Evolutionary conservation across 495 filamentous ascomycete species (phyloP), one percentile per base, ranked within the genome.

Genomic region (Aspergillus affinis): DNA sequence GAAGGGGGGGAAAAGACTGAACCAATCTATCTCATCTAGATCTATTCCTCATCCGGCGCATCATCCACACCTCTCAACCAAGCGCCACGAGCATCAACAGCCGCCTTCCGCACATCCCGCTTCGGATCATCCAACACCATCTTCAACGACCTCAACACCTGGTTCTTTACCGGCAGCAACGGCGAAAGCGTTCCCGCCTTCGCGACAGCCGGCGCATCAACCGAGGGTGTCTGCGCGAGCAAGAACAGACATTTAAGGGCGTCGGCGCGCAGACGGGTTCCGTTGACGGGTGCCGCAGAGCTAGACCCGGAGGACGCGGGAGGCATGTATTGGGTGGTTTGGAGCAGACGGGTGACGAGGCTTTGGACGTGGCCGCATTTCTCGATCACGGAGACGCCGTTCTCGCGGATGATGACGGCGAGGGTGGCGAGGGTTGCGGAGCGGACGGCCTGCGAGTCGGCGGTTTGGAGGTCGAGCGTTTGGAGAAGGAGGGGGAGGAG

Each of bases 401-500:
- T 81, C 59, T 89, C 81, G 54, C 75, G 73, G 51, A 89, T 81
- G 18, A 88, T 80, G 17, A 84, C 73, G n/a, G 71, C 73, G 7
- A 91, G 75, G 8, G 80, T 88, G 15, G 79, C 77, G 36, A 91
- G 80, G 2, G 86, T 87, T 26, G 85, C 84, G 41, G 80, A 73
- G 59, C 89, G 86, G 29, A 89, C 81, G n/a, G 75, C 69, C 5
- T 76, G 67, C 15, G 76, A 74, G 55, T 81, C 72, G 13, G 70
- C 61, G 6, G 82, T 75, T 54, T 77, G 71, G 41, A 90, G 80
- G 58, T 90, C 87, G n/a, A 91, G 77, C 51, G 77, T 82, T 66
- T 90, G 88, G 4, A 91, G 80, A 48, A 91, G 81, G n/a, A 90
- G 80, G 0, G 88, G 86, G 6, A 86, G 74, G 19, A 91, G 74